Conservation (phyloP, 2,329 filamentous ascomycete species). For the Mycosphaerelloides madeirae region DNA sequence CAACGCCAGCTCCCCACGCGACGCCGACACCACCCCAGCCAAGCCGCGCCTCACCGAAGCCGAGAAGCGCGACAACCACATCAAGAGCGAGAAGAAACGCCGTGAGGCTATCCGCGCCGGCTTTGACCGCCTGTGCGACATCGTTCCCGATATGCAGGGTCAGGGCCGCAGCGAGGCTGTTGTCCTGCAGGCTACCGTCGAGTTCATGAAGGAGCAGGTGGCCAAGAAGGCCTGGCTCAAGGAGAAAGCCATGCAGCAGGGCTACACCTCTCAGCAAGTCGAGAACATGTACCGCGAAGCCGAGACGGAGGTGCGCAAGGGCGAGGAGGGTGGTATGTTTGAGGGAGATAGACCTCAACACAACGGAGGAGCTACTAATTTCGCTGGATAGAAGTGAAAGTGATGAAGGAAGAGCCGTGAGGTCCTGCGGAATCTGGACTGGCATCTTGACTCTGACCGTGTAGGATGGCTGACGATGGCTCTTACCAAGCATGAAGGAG, state of each 20-base stretch:
- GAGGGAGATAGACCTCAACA: too few species aligned
- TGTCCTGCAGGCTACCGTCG: constrained; percentile 60
- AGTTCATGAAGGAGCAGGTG: constrained; percentile 41
- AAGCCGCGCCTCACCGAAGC: constrained; percentile 63
- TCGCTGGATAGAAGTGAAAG: too few species aligned
- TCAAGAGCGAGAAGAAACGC: constrained; percentile 63
- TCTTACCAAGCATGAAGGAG: too few species aligned
- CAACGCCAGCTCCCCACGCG: constrained; percentile 1
- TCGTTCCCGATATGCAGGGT: constrained; percentile 77
- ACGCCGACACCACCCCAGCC: constrained; percentile 5
- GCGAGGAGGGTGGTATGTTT: neutral
- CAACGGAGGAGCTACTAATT: too few species aligned
- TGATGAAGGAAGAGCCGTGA: too few species aligned
- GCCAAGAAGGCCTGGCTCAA: constrained; percentile 34
- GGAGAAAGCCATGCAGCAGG: constrained; percentile 1
- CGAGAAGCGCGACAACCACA: constrained; percentile 71
- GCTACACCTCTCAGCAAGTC: constrained; percentile 12
- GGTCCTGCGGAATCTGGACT: too few species aligned
- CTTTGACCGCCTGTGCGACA: constrained; percentile 73
- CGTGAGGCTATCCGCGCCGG: constrained; percentile 73
- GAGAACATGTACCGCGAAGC: constrained; percentile 12
- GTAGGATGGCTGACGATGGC: too few species aligned
- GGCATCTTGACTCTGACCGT: too few species aligned
- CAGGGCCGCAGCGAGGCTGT: constrained; percentile 80
- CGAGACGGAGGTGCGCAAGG: constrained; percentile 9